Conservation (phyloP, 371 early-diverging fungal genomes). For the Smittium culicis region DNA sequence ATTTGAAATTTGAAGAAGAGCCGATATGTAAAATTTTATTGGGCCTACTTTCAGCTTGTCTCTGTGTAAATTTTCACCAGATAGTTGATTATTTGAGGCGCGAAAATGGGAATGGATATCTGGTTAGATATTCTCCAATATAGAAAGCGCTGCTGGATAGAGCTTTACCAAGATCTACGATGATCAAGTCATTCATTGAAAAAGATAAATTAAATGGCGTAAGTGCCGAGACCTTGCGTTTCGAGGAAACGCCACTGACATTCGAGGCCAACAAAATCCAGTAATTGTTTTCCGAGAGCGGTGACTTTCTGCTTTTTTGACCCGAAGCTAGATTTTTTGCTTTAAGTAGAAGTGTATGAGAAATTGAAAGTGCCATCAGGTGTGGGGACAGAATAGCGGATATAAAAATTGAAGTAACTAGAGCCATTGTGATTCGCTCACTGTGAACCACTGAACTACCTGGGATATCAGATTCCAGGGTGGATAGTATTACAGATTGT, state of each 20-base stretch:
- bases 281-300: neutral
- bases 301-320: neutral
- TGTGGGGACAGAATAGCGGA: neutral
- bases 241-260: neutral
- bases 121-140: neutral
- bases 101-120: neutral
- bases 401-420: neutral
- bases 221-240: neutral
- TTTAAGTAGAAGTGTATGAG: neutral
- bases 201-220: neutral
- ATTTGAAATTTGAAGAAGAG: neutral
- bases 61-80: neutral
- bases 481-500: neutral
- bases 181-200: neutral
- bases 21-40: neutral
- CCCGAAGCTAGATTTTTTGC: neutral
- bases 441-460: neutral
- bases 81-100: neutral
- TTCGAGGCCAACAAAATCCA: neutral
- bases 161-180: neutral
- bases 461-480: neutral
- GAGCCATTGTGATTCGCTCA: neutral
- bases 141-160: neutral
- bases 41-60: neutral
- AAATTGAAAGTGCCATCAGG: neutral